Percentiles rank a stretch among this genome's conserved stretches.
Conservation (phyloP, 441 rosid genomes). For the Brassica balearica region DNA sequence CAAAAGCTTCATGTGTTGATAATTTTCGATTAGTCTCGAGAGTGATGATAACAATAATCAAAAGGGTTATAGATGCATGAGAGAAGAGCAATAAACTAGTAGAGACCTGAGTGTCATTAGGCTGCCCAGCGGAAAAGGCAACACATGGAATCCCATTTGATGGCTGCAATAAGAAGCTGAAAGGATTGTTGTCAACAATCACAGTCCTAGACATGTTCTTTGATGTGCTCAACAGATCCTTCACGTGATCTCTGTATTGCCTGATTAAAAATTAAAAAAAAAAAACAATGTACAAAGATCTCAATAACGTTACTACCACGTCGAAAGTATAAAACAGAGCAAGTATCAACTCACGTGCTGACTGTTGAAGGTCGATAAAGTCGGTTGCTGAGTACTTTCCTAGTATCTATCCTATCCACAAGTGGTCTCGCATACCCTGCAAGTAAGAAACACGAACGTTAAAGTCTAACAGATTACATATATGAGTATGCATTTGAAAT, state of each 20-base stretch:
- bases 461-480: slow-evolving; percentile 1
- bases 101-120: slow-evolving; percentile 80
- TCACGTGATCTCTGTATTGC: slow-evolving; percentile 86
- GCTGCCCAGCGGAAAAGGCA: slow-evolving; percentile 86
- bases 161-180: slow-evolving; percentile 95
- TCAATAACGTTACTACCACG: slow-evolving; percentile 4
- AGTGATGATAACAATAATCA: background rate
- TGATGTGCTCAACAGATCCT: slow-evolving; percentile 81
- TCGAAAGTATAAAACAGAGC: background rate
- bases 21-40: slow-evolving; percentile 16
- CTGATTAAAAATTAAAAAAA: slow-evolving; percentile 43
- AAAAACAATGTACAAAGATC: background rate
- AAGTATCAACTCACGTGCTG: slow-evolving; percentile 69
- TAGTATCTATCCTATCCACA: slow-evolving; percentile 80
- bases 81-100: slow-evolving; percentile 2
- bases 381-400: slow-evolving; percentile 65
- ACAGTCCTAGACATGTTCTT: slow-evolving; percentile 77
- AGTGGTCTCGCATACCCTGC: slow-evolving; percentile 95
- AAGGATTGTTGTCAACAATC: slow-evolving; percentile 94
- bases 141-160: slow-evolving; percentile 92
- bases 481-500: background rate
- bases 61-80: background rate
- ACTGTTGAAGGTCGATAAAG: slow-evolving; percentile 91
- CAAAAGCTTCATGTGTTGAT: slow-evolving; percentile 61
- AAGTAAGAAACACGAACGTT: slow-evolving; percentile 8